These are phyloP conservation scores for Cladophialophora carrionii DNA, from an alignment of 2,329 filamentous ascomycete species.

Conservation along the genomic window DNA sequence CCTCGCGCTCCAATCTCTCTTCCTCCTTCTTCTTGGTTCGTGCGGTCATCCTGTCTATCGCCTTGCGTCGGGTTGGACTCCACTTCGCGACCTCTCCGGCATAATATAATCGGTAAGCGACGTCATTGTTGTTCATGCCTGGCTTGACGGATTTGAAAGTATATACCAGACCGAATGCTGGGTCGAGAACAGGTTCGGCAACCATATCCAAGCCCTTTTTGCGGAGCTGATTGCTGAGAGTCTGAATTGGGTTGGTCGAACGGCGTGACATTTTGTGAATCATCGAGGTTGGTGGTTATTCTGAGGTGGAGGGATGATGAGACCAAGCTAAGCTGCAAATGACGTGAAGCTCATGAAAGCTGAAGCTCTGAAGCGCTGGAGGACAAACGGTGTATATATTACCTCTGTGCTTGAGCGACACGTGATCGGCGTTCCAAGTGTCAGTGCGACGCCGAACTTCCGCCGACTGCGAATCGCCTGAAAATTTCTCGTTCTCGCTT, in stretches of 20 bases:
- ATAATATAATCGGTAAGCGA: slow-evolving; percentile 30
- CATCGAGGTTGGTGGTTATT: not conserved
- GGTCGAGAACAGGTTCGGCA: slow-evolving; percentile 20
- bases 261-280: not conserved
- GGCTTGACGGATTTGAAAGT: slow-evolving; percentile 25
- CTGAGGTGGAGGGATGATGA: not conserved
- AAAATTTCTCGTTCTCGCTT: slow-evolving; percentile 15
- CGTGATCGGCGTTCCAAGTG: slow-evolving; percentile 29
- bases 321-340: not conserved
- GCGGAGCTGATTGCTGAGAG: slow-evolving; percentile 23
- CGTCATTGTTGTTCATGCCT: slow-evolving; percentile 28
- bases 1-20: slow-evolving; percentile 4
- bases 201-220: slow-evolving; percentile 30
- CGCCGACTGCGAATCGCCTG: slow-evolving; percentile 1
- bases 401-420: slow-evolving; percentile 8
- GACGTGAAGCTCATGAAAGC: not conserved
- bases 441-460: slow-evolving; percentile 24
- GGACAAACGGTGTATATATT: slow-evolving; percentile 12
- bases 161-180: slow-evolving; percentile 26
- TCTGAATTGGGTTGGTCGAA: slow-evolving; percentile 20
- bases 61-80: slow-evolving; percentile 29
- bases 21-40: slow-evolving; percentile 18
- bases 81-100: slow-evolving; percentile 26
- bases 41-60: slow-evolving; percentile 22
- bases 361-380: not conserved